Conservation (phyloP, 495 filamentous ascomycete genomes). For the Barbatosphaeria neglecta region DNA sequence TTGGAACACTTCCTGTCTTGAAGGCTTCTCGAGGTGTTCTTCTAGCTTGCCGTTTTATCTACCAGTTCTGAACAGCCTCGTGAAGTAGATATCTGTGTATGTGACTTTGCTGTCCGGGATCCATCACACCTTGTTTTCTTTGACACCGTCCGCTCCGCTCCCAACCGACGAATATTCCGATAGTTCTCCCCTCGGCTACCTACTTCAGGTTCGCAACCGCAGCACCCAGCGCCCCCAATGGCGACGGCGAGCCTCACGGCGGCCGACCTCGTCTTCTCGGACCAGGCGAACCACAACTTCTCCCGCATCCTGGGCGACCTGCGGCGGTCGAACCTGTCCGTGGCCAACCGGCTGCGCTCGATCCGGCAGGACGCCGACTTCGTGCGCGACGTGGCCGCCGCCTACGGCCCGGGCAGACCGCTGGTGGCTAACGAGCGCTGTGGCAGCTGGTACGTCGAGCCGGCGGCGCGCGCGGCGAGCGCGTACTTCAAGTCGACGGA, state of each 20-base stretch:
- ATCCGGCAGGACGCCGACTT: constrained; percentile 60
- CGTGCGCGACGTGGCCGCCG: constrained; percentile 40
- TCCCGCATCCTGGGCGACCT: constrained; percentile 44
- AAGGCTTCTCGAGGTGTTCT: no score
- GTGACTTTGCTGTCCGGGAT: no score
- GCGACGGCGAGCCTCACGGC: constrained; percentile 9
- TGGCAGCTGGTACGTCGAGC: constrained; percentile 88
- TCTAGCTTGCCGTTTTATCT: no score
- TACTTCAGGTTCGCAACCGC: no score
- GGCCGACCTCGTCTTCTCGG: constrained; percentile 36
- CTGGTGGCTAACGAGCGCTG: constrained; percentile 89
- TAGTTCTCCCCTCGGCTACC: no score
- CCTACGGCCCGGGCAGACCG: constrained; percentile 43
- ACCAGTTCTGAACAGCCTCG: no score
- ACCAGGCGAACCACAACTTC: constrained; percentile 41
- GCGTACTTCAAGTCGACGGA: constrained; percentile 98
- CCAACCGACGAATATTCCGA: no score
- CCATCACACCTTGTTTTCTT: no score
- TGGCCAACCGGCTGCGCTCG: constrained; percentile 66
- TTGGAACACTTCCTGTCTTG: no score
- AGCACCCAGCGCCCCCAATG: no score
- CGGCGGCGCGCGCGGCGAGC: constrained; percentile 50
- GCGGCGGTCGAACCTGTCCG: constrained; percentile 62
- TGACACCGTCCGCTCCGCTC: no score
- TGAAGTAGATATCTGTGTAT: no score